Conservation (phyloP, 768 basidiomycete genomes). For the Amanita subjunquillea region DNA sequence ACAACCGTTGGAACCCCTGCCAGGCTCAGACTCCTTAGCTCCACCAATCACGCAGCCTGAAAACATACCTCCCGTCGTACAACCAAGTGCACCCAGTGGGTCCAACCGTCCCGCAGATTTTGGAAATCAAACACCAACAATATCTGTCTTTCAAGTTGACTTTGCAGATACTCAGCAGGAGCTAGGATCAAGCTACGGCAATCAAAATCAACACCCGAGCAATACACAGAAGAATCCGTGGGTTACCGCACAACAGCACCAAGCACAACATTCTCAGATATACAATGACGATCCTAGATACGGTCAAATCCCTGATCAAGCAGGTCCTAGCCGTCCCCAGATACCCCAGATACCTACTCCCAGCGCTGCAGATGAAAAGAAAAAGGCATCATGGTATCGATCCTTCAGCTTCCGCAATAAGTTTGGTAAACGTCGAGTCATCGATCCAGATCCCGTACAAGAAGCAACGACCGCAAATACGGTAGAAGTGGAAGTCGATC, state of each 20-base stretch:
- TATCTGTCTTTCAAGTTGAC: constrained; percentile 19
- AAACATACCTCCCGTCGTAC: neutral
- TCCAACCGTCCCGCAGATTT: neutral
- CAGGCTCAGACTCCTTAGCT: neutral
- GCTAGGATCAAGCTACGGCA: constrained; percentile 13
- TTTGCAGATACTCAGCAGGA: constrained; percentile 21
- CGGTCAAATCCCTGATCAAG: neutral
- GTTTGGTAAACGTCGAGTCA: constrained; percentile 16
- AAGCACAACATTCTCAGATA: constrained; percentile 14
- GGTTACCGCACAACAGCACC: constrained; percentile 26
- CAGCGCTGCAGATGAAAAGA: constrained; percentile 19
- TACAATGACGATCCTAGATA: neutral
- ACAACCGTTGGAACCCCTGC: neutral
- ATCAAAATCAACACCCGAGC: constrained; percentile 11
- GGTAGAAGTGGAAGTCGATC: neutral
- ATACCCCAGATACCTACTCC: constrained; percentile 10
- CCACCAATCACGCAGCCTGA: neutral
- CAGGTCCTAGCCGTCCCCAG: neutral
- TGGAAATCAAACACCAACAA: constrained; percentile 12
- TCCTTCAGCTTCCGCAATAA: constrained; percentile 25
- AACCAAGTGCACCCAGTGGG: neutral
- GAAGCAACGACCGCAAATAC: neutral
- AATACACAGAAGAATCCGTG: constrained; percentile 19
- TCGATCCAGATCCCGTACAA: constrained; percentile 21
- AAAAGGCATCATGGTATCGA: constrained; percentile 31